phyloP scores from a whole-genome alignment of 148 eudicot genomes.

The Fallopia convolvulus region DNA sequence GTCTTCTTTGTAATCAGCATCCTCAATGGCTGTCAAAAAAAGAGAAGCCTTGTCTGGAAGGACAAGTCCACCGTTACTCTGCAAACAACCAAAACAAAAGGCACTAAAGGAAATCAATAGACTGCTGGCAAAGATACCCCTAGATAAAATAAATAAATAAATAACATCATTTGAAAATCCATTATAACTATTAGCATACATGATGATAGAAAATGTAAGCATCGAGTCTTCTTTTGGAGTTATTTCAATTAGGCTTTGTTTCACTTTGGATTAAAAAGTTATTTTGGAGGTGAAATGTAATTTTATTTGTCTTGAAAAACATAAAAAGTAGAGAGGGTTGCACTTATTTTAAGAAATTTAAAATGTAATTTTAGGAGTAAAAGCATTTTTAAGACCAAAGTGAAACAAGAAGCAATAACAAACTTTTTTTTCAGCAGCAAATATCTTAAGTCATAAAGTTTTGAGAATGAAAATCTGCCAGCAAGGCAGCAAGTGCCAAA shows the following conservation, averaged over 20 bases:
- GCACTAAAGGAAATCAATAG: not conserved
- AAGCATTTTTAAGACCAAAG: too few species aligned
- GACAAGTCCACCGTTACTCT: constrained; percentile 68
- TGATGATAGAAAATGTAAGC: not conserved
- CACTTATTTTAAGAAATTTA: too few species aligned
- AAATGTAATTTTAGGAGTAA: too few species aligned
- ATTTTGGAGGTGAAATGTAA: too few species aligned
- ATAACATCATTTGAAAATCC: not conserved
- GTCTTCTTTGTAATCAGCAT: constrained; percentile 96
- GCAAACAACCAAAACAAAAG: constrained; percentile 19
- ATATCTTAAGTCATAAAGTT: not conserved
- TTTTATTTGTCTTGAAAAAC: too few species aligned
- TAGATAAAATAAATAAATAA: not conserved
- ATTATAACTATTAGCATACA: not conserved
- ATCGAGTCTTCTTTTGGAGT: not conserved
- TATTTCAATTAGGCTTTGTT: too few species aligned
- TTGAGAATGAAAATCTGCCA: not conserved
- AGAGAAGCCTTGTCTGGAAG: constrained; percentile 92
- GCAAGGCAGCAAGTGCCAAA: not conserved
- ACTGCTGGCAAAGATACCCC: not conserved
- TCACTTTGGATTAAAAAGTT: too few species aligned
- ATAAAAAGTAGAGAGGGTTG: too few species aligned
- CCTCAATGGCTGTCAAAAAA: constrained; percentile 92
- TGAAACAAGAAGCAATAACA: not conserved
- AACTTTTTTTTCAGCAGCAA: not conserved